Evolutionary conservation across 2,329 filamentous ascomycete genomes (phyloP).

Genomic region (Ophiostoma perfectum): DNA sequence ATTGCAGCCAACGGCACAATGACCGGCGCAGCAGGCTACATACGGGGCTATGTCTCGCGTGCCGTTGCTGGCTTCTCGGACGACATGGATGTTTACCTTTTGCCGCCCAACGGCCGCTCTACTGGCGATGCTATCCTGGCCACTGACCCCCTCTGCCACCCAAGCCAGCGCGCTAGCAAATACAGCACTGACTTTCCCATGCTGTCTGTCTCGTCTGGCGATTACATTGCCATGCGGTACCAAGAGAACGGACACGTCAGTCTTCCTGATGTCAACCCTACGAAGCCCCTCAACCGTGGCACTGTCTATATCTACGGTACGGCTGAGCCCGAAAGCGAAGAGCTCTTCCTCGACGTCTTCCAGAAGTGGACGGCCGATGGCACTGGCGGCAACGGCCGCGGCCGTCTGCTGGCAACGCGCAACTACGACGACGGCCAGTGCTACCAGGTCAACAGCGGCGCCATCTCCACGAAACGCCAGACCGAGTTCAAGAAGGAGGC

Average conservation of each 20-base stretch:
- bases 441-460: slow-evolving; percentile 65
- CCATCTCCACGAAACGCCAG: slow-evolving; percentile 56
- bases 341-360: slow-evolving; percentile 60
- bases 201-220: slow-evolving; percentile 56
- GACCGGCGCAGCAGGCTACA: slow-evolving; percentile 63
- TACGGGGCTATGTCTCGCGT: slow-evolving; percentile 64
- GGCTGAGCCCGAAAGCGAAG: slow-evolving; percentile 47
- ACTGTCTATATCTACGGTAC: slow-evolving; percentile 74
- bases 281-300: slow-evolving; percentile 61
- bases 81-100: slow-evolving; percentile 53
- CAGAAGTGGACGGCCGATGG: slow-evolving; percentile 73
- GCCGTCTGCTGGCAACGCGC: slow-evolving; percentile 67
- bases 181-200: slow-evolving; percentile 56
- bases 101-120: slow-evolving; percentile 50
- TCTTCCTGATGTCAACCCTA: slow-evolving; percentile 47
- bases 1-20: slow-evolving; percentile 71
- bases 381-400: slow-evolving; percentile 72
- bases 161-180: slow-evolving; percentile 52
- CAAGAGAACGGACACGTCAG: slow-evolving; percentile 74
- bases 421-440: slow-evolving; percentile 89
- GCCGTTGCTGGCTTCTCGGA: slow-evolving; percentile 53
- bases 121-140: slow-evolving; percentile 45
- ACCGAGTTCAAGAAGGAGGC: slow-evolving; percentile 46
- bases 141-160: slow-evolving; percentile 57
- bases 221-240: slow-evolving; percentile 61